Evolutionary conservation across 2,329 filamentous ascomycete genomes (phyloP), one percentile per base, ranked within the genome.

Genomic region (Talaromyces sp.): DNA sequence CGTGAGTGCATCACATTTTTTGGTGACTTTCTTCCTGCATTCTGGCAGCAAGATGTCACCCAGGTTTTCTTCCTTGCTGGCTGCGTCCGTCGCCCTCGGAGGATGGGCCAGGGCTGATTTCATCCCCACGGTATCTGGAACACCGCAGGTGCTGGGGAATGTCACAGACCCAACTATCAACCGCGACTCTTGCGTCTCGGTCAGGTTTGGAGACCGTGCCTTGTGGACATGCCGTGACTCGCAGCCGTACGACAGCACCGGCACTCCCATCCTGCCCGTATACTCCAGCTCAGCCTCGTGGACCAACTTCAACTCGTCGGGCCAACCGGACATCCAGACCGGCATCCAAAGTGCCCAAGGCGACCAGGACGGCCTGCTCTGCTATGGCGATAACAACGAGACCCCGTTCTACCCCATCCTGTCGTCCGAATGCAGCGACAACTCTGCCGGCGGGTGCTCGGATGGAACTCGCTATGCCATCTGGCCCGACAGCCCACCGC

Each of bases 401-500:
- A 29, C 62, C 3, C 58, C 63, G 32, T 64, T 64, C 55, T 63
- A 56, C 31, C 55, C 63, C 3, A 51, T 60, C 4, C 38, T 55
- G 6, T 55, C 58, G 26, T 52, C 58, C 4, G 54, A 63, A 50
- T 64, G 63, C 29, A 31, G 49, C 49, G 46, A 61, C 38, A 64
- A 63, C 17, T 56, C 58, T 1, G 63, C 62, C 14, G 63, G 62
- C 8, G 55, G 17, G 46, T 63, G 59, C 41, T 11, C 46, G 6
- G 62, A 64, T 54, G 62, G 59, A n/a, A 62, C 56, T 1, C 66
- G 67, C n/a, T 69, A 64, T 41, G 64, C 63, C 31, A 56, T 69
- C 13, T 70, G 68, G 68, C 66, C 68, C 6, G 65, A 70, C 43
- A 61, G 58, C 13, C 67, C 67, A 31, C 68, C 67, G 1, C 54